A percentile compares a stretch with the other conserved stretches of the same genome.
Evolutionary conservation across 768 basidiomycete species (phyloP).

Genomic region (Trametes elegans): DNA sequence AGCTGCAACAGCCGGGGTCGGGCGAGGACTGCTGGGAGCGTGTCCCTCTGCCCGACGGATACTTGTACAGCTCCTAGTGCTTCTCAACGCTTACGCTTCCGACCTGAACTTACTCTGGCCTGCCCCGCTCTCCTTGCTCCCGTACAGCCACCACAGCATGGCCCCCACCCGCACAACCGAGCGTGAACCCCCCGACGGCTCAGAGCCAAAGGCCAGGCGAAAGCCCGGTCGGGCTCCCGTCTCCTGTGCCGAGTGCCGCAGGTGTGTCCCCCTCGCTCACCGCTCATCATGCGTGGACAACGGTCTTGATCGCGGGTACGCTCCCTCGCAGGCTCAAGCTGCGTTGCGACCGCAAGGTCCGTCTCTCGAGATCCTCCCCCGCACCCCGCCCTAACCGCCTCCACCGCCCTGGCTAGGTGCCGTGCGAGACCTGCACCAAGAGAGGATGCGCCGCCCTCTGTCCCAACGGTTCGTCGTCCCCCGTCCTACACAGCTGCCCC

Average conservation of each 20-base stretch:
- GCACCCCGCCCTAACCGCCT: too few relatives aligned
- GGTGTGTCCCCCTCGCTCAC: conserved; percentile 22
- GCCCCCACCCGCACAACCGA: conserved; percentile 5
- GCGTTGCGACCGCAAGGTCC: conserved; percentile 33
- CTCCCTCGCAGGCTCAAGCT: conserved; percentile 32
- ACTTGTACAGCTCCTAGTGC: too few relatives aligned
- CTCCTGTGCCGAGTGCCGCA: conserved; percentile 36
- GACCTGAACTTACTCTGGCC: neutral
- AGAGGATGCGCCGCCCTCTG: conserved; percentile 77
- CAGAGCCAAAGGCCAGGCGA: conserved; percentile 34
- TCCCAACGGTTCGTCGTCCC: conserved; percentile 52
- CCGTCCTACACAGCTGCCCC: too few relatives aligned
- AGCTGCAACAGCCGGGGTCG: too few relatives aligned
- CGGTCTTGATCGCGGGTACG: neutral
- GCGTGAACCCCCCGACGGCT: conserved; percentile 2
- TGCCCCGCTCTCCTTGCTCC: neutral
- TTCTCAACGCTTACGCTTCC: neutral
- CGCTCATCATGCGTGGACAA: neutral
- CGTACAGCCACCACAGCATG: neutral
- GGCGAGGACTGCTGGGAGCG: neutral
- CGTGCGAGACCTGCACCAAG: conserved; percentile 76
- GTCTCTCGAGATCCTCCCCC: too few relatives aligned
- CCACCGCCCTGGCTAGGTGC: too few relatives aligned
- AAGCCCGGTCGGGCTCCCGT: conserved; percentile 49
- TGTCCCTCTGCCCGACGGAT: too few relatives aligned